phyloP scores from a whole-genome alignment of 805 yeast genomes.

The Nakazawaea wickerhamii region DNA sequence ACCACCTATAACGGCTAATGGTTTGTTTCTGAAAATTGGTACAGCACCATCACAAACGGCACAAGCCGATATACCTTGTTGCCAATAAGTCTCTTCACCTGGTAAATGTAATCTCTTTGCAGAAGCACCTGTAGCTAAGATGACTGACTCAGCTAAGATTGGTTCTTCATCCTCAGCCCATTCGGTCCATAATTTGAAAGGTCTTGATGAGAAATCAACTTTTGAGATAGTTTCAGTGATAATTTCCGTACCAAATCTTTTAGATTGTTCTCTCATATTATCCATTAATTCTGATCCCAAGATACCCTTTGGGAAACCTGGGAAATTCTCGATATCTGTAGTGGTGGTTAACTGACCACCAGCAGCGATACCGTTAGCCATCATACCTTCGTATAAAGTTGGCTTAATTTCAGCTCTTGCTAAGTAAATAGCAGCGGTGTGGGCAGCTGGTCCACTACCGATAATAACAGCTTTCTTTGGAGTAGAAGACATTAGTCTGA shows the following conservation, averaged over 20 bases:
- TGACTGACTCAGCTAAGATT: conserved; percentile 85
- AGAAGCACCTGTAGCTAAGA: conserved; percentile 96
- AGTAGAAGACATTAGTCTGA: conserved; percentile 25
- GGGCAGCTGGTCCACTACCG: conserved; percentile 99
- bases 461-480: conserved; percentile 82
- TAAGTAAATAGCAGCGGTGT: conserved; percentile 96
- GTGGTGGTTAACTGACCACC: conserved; percentile 99
- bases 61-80: conserved; percentile 98
- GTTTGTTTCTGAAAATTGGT: conserved; percentile 96
- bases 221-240: conserved; percentile 94
- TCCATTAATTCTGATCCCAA: conserved; percentile 89
- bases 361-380: conserved; percentile 97
- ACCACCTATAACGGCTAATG: conserved; percentile 97
- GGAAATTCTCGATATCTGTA: conserved; percentile 97
- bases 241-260: conserved; percentile 85
- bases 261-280: conserved; percentile 84
- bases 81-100: conserved; percentile 99
- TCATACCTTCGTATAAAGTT: conserved; percentile 88
- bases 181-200: conserved; percentile 97
- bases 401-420: conserved; percentile 97
- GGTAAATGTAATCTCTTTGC: conserved; percentile 92
- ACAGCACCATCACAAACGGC: conserved; percentile 99
- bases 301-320: conserved; percentile 95
- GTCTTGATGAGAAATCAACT: conserved; percentile 81
- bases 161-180: conserved; percentile 90